Conservation (phyloP, 2,329 filamentous ascomycete species). For the Epichloe sp. region DNA sequence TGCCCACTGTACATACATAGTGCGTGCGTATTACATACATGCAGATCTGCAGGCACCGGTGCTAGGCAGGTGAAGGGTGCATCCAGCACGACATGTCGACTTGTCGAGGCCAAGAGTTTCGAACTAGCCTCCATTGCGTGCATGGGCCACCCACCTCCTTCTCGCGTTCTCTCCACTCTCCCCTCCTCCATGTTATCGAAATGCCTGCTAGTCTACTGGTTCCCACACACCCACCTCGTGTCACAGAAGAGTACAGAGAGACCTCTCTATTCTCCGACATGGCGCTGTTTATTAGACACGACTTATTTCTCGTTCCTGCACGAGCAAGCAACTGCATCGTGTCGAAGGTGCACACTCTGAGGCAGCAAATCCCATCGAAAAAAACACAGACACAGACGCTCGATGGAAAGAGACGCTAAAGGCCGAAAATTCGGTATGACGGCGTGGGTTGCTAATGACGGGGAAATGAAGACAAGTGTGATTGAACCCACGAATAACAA, state of each 20-base stretch:
- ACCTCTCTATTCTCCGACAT: neutral
- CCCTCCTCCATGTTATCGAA: neutral
- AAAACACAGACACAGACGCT: no score
- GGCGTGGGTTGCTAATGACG: no score
- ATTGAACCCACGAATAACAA: neutral
- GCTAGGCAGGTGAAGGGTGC: neutral
- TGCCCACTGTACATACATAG: neutral
- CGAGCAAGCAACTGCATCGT: no score
- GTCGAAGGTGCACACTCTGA: no score
- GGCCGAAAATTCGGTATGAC: no score
- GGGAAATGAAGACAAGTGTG: no score
- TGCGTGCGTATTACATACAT: neutral
- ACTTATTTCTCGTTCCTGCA: neutral
- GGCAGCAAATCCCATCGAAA: no score
- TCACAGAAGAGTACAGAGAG: neutral
- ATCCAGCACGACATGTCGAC: neutral
- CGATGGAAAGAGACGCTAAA: no score
- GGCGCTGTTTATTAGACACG: neutral
- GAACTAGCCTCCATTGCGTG: neutral
- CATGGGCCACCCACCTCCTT: neutral
- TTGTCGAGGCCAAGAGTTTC: neutral
- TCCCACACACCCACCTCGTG: neutral
- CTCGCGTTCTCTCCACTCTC: neutral
- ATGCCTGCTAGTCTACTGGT: neutral
- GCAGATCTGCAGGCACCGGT: neutral